Evolutionary conservation across 1,284 basidiomycete species (phyloP), one percentile per base, ranked within the genome.

Genomic region (Fomitopsis betulina): DNA sequence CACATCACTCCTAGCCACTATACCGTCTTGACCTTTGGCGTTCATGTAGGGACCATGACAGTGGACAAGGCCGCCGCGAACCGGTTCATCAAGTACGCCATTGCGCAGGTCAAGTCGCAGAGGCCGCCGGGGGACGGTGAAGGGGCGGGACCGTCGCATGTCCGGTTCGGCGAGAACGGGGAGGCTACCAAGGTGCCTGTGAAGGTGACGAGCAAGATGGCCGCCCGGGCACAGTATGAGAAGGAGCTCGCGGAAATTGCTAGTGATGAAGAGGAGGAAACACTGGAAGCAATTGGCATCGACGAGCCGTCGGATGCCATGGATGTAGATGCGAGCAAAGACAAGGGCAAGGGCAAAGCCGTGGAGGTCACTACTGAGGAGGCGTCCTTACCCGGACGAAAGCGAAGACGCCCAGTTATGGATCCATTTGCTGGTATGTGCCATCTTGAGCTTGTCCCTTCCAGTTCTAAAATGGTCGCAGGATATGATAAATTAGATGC

Each of bases 21-120:
- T 2, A 6, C 25, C 12, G 9, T 23, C 21, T 27, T 37, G 27
- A 40, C 15, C 8, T 45, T 5, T 15, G 27, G 21, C 13, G 17
- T 13, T 3, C 10, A 12, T 40, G 37, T 60, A 86, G 85, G 78
- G 66, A 76, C 76, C 53, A 71, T 74, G 42, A 75, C 76, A 37
- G 62, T 93, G 53, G 90, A 93, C 79, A 90, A 87, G 69, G 83
- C 75, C 25, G 91, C 87, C n/a, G 91, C 90, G 5, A 76, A 76
- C 52, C 82, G 91, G 33, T 93, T 93, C 72, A 93, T 93, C 70
- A 89, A 87, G 68, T 82, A 90, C 67, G 91, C 90, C n/a, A 89
- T 93, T 55, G 72, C 84, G 0, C 86, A 88, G 68, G 65, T 63
- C 25, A 66, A 66, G 39, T 62, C 58, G 32, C 64, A 68, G 32